Evolutionary conservation across 345 rosid genomes (phyloP).

Genomic region (Barbarea vulgaris): DNA sequence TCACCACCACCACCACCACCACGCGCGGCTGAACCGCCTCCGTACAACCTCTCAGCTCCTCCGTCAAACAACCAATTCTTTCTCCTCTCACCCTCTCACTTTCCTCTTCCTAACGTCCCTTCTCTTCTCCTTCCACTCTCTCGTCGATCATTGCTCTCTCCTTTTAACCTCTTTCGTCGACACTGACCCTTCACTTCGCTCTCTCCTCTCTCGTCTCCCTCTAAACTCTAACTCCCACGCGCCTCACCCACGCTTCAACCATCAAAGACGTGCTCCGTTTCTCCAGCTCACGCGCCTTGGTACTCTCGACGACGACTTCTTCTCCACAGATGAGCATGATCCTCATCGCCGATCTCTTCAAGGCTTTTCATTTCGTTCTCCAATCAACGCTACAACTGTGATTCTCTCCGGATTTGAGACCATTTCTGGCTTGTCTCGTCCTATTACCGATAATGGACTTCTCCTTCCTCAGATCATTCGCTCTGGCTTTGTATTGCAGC

Average conservation of each 20-base stretch:
- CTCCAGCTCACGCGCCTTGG: constrained; percentile 86
- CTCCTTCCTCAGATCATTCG: constrained; percentile 57
- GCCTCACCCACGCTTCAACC: constrained; percentile 36
- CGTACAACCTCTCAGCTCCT: constrained; percentile 67
- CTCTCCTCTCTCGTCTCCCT: constrained; percentile 85
- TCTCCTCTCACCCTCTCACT: constrained; percentile 57
- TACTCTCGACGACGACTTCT: constrained; percentile 80
- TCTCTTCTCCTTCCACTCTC: constrained; percentile 77
- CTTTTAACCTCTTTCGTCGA: constrained; percentile 77
- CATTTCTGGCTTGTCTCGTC: constrained; percentile 57
- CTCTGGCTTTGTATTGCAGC: constrained; percentile 53
- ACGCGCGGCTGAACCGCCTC: constrained; percentile 57
- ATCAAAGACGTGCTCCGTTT: constrained; percentile 66
- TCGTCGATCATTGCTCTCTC: constrained; percentile 72
- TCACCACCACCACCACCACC: constrained; percentile 44
- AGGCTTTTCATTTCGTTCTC: constrained; percentile 43
- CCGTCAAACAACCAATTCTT: constrained; percentile 50
- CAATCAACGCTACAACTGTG: constrained; percentile 57
- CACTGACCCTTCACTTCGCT: constrained; percentile 76
- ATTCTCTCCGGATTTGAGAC: constrained; percentile 58
- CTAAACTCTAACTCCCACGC: constrained; percentile 40
- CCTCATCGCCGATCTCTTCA: constrained; percentile 52
- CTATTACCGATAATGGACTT: constrained; percentile 60
- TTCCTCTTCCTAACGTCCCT: constrained; percentile 73
- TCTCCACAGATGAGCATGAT: constrained; percentile 69